phyloP scores from a whole-genome alignment of 2,329 filamentous ascomycete species.

The Nothophaeocryptopus gaeumannii region DNA sequence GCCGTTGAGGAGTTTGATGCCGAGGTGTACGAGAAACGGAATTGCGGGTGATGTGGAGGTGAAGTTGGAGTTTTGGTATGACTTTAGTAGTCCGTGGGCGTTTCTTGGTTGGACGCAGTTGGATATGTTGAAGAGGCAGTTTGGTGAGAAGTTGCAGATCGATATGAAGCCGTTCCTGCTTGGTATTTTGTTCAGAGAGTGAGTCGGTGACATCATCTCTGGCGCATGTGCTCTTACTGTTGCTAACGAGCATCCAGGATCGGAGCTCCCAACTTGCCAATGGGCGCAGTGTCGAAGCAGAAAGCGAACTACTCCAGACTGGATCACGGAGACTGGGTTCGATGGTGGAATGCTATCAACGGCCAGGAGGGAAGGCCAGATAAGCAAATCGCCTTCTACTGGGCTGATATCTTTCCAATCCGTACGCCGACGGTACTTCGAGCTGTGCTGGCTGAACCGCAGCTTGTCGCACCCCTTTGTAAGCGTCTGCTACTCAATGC shows the following conservation, averaged over 20 bases:
- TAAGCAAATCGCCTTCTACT: constrained; percentile 23
- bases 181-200: constrained; percentile 24
- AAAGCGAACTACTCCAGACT: constrained; percentile 19
- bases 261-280: constrained; percentile 23
- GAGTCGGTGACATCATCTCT: too few species aligned
- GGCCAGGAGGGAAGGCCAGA: constrained; percentile 19
- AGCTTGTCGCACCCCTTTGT: constrained; percentile 19
- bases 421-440: constrained; percentile 21
- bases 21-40: background rate
- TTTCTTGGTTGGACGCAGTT: constrained; percentile 26
- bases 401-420: constrained; percentile 25
- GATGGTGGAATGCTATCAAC: constrained; percentile 27
- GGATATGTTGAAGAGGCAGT: constrained; percentile 14
- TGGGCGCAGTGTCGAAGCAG: constrained; percentile 21
- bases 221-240: constrained; percentile 2
- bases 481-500: background rate
- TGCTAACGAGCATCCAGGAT: constrained; percentile 12
- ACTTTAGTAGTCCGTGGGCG: constrained; percentile 25
- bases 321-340: constrained; percentile 24
- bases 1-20: constrained; percentile 11
- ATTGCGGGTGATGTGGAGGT: constrained; percentile 17
- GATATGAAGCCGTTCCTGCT: constrained; percentile 27
- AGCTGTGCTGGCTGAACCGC: constrained; percentile 18
- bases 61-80: constrained; percentile 26
- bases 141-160: constrained; percentile 18